phyloP scores from a whole-genome alignment of 23 red algal genomes.

The Gracilariopsis chorda region DNA sequence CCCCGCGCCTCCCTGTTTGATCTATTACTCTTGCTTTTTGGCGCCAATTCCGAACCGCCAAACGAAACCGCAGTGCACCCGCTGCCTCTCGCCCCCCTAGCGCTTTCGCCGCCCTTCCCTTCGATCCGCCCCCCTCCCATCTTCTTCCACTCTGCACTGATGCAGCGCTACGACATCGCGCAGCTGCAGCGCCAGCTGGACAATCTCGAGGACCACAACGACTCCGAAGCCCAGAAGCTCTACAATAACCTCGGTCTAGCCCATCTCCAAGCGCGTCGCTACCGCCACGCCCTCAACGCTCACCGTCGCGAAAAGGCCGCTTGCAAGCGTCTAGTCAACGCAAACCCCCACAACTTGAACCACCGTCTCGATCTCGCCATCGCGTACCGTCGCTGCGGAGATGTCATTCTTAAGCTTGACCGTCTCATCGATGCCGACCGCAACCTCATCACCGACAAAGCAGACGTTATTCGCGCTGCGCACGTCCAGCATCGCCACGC shows the following conservation, averaged over 20 bases:
- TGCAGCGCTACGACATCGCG: constrained; percentile 45
- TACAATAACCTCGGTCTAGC: constrained; percentile 38
- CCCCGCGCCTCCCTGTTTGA: too few species aligned
- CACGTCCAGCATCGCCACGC: constrained; percentile 20
- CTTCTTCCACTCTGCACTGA: neutral
- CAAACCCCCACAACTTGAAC: neutral
- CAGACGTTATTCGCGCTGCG: constrained; percentile 18
- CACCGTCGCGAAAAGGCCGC: constrained; percentile 47
- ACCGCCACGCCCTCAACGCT: constrained; percentile 36
- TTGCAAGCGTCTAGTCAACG: constrained; percentile 23
- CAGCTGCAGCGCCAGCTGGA: constrained; percentile 26
- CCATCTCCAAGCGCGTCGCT: constrained; percentile 25
- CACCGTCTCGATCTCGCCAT: constrained; percentile 40
- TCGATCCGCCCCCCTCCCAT: too few species aligned
- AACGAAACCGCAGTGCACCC: too few species aligned
- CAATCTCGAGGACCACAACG: constrained; percentile 36
- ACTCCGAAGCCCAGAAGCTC: constrained; percentile 41
- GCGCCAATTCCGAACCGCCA: too few species aligned
- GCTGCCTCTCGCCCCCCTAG: too few species aligned
- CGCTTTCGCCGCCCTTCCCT: too few species aligned
- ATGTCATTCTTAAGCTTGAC: constrained; percentile 34
- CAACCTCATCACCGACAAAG: constrained; percentile 14
- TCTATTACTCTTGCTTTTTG: too few species aligned
- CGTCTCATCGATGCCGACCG: constrained; percentile 18
- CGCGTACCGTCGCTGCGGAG: constrained; percentile 45